phyloP scores from a whole-genome alignment of 176 grass and related monocot genomes.

The Areca catechu region DNA sequence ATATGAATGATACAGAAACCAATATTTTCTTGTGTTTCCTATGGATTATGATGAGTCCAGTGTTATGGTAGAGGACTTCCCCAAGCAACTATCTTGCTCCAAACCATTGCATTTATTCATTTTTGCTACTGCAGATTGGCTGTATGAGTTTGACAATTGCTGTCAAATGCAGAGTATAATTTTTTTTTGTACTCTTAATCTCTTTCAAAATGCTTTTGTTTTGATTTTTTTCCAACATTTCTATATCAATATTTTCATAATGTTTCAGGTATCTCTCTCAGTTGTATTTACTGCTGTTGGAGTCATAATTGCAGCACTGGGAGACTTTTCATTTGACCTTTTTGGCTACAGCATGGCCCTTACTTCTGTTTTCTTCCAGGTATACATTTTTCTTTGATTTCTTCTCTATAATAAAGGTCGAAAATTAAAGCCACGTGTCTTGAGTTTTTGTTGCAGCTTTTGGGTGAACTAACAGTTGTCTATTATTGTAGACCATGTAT shows the following conservation, averaged over 20 bases:
- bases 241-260: not conserved
- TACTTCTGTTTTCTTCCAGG: slow-evolving; percentile 96
- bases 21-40: too few species aligned
- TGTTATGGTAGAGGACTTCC: too few species aligned
- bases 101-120: too few species aligned
- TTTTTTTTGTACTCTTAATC: slow-evolving; percentile 1
- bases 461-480: slow-evolving; percentile 17
- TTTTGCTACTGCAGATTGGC: too few species aligned
- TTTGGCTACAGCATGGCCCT: slow-evolving; percentile 96
- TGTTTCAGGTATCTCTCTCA: slow-evolving; percentile 72
- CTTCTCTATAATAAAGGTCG: not conserved
- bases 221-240: too few species aligned
- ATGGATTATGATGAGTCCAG: too few species aligned
- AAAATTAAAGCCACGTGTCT: too few species aligned
- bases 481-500: slow-evolving; percentile 86
- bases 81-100: too few species aligned
- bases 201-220: too few species aligned
- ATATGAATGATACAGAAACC: too few species aligned
- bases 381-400: slow-evolving; percentile 27
- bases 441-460: not conserved
- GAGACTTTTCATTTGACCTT: slow-evolving; percentile 96
- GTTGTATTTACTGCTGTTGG: slow-evolving; percentile 75
- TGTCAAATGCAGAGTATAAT: not conserved
- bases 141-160: too few species aligned
- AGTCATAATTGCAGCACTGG: slow-evolving; percentile 82